Conservation (phyloP, 352 stramenopile genomes). For the Phytophthora rubi region DNA sequence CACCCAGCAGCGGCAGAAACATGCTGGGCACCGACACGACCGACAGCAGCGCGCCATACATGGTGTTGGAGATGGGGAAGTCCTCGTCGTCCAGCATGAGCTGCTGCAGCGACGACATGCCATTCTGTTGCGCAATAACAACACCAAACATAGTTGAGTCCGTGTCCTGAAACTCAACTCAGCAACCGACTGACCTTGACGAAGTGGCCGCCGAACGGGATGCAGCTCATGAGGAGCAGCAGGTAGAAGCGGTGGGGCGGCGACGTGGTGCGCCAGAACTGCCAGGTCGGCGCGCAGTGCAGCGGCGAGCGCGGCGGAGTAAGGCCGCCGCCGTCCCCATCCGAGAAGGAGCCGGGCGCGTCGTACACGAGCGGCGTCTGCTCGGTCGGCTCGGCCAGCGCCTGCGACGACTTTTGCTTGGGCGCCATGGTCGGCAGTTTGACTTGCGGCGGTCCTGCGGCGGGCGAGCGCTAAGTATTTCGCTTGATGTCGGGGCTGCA, state of each 20-base stretch:
- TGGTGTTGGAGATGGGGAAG: constrained; percentile 86
- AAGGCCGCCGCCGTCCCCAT: constrained; percentile 38
- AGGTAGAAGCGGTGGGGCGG: constrained; percentile 80
- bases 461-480: no score
- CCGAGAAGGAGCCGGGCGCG: constrained; percentile 7
- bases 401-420: constrained; percentile 31
- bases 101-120: constrained; percentile 82
- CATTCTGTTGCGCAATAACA: constrained; percentile 49
- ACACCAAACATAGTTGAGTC: neutral
- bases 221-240: constrained; percentile 84
- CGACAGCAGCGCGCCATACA: constrained; percentile 84
- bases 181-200: constrained; percentile 59
- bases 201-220: constrained; percentile 88
- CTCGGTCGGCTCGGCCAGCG: constrained; percentile 29
- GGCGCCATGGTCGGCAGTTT: constrained; percentile 23
- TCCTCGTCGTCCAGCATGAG: constrained; percentile 69
- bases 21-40: constrained; percentile 86
- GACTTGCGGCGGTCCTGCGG: neutral
- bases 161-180: neutral
- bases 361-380: constrained; percentile 41
- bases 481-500: constrained; percentile 3
- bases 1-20: constrained; percentile 81
- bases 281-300: constrained; percentile 51
- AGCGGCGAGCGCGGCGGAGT: constrained; percentile 38
- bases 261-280: constrained; percentile 77